Conservation (phyloP, 1,284 basidiomycete species). For the Leucoagaricus sp. region DNA sequence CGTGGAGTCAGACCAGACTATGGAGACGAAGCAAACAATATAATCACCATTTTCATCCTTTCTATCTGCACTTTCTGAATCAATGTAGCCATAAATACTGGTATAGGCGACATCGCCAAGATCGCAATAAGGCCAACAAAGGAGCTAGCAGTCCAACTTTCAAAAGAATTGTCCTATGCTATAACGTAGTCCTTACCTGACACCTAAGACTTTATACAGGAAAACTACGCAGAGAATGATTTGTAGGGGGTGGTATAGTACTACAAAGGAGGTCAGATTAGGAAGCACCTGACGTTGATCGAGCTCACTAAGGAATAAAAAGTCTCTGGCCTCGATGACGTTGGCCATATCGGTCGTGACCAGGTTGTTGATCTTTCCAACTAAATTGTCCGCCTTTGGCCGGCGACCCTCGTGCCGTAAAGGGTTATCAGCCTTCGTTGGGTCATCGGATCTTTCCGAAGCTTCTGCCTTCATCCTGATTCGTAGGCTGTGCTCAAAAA, state of each 20-base stretch:
- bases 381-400: conserved; percentile 36
- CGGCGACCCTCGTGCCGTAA: conserved; percentile 17
- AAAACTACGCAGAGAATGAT: conserved; percentile 41
- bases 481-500: conserved; percentile 71
- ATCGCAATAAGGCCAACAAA: conserved; percentile 55
- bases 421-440: conserved; percentile 13
- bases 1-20: conserved; percentile 16
- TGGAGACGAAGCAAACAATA: background rate
- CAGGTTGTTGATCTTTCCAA: conserved; percentile 59
- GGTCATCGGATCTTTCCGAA: background rate
- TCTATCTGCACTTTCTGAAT: conserved; percentile 31
- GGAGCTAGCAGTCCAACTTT: conserved; percentile 28
- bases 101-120: conserved; percentile 49
- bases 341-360: conserved; percentile 45
- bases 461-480: conserved; percentile 62
- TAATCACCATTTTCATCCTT: conserved; percentile 25
- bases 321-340: conserved; percentile 40
- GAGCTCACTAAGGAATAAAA: conserved; percentile 28
- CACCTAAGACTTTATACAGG: conserved; percentile 44
- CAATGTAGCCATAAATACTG: conserved; percentile 32
- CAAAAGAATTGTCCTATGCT: background rate
- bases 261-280: background rate
- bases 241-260: conserved; percentile 45
- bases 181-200: conserved; percentile 26
- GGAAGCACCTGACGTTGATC: background rate